Conservation (phyloP, 257 asterid species). For the Oldenlandia corymbosa region DNA sequence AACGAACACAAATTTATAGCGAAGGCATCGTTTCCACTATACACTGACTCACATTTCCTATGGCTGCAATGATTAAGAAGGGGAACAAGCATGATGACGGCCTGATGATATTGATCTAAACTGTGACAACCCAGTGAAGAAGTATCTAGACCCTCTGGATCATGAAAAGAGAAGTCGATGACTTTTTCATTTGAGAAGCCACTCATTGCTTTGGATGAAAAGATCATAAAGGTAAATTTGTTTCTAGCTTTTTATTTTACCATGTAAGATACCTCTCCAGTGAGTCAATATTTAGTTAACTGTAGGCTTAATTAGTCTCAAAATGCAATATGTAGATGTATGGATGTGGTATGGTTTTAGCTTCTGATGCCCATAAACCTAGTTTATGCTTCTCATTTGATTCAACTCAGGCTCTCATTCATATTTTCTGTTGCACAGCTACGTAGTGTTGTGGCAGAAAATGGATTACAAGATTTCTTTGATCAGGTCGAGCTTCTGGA, state of each 20-base stretch:
- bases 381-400: too few species aligned
- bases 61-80: conserved; percentile 24
- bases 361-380: too few species aligned
- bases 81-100: conserved; percentile 43
- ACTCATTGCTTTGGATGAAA: conserved; percentile 37
- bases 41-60: conserved; percentile 9
- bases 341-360: background rate
- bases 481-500: conserved; percentile 39
- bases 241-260: too few species aligned
- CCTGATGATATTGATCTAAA: conserved; percentile 38
- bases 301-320: too few species aligned
- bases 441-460: conserved; percentile 43
- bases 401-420: background rate
- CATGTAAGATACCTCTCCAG: background rate
- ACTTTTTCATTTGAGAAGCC: conserved; percentile 48
- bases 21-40: too few species aligned
- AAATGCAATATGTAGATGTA: background rate
- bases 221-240: conserved; percentile 37
- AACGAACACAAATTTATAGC: too few species aligned
- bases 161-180: conserved; percentile 45
- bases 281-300: too few species aligned
- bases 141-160: conserved; percentile 33
- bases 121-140: conserved; percentile 19
- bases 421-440: conserved; percentile 17
- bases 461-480: conserved; percentile 41